Evolutionary conservation across 1,139 yeast species (phyloP).

Genomic region (Kodamaea anthophila): DNA sequence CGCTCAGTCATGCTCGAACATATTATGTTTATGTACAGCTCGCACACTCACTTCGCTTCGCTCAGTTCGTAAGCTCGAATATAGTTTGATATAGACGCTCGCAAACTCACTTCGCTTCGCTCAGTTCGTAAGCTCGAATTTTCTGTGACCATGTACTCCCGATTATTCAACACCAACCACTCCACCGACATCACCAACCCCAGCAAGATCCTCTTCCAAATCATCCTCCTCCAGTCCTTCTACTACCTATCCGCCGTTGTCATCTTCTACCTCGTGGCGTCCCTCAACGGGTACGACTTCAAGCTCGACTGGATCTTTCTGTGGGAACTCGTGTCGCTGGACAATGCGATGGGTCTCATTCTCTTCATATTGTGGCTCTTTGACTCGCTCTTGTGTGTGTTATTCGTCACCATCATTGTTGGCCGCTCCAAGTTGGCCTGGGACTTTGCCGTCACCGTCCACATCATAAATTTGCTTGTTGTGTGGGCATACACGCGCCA

Average conservation of each 20-base stretch:
- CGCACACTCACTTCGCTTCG: too few relatives aligned
- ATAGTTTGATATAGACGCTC: too few relatives aligned
- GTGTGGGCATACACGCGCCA: slow-evolving; percentile 60
- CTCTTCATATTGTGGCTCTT: slow-evolving; percentile 71
- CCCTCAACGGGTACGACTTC: slow-evolving; percentile 59
- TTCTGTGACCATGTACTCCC: slow-evolving; percentile 26
- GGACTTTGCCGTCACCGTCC: slow-evolving; percentile 91
- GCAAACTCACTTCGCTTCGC: too few relatives aligned
- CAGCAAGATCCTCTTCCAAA: slow-evolving; percentile 44
- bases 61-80: too few relatives aligned
- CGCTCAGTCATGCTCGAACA: too few relatives aligned
- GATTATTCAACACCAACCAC: slow-evolving; percentile 20
- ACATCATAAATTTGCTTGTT: slow-evolving; percentile 67
- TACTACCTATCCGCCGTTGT: slow-evolving; percentile 60
- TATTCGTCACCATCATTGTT: slow-evolving; percentile 79
- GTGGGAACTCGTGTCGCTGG: slow-evolving; percentile 70
- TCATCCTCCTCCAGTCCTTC: slow-evolving; percentile 56
- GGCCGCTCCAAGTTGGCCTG: slow-evolving; percentile 91
- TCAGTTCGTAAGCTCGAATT: too few relatives aligned
- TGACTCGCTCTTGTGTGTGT: slow-evolving; percentile 70
- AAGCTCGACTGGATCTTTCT: slow-evolving; percentile 68
- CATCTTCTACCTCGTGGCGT: slow-evolving; percentile 51
- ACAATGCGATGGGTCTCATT: slow-evolving; percentile 76
- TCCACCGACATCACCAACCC: slow-evolving; percentile 32
- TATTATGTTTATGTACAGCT: too few relatives aligned